phyloP scores from a whole-genome alignment of 176 grass and related monocot species.

The Oryza punctata region DNA sequence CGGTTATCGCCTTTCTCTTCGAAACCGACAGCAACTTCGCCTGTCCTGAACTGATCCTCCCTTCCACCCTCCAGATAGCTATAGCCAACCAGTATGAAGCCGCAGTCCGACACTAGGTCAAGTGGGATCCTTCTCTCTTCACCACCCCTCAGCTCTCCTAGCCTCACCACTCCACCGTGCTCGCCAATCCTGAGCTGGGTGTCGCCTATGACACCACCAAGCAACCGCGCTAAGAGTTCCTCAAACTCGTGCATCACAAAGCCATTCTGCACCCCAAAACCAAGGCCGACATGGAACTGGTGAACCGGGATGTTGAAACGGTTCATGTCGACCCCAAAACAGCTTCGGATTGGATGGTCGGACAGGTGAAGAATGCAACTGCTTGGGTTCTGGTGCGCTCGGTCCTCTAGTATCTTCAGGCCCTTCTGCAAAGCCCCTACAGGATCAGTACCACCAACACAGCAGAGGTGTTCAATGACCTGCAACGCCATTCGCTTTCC shows the following conservation, averaged over 20 bases:
- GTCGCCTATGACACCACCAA: constrained; percentile 72
- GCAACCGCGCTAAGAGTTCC: constrained; percentile 71
- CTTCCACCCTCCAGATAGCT: constrained; percentile 74
- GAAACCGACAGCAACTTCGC: constrained; percentile 57
- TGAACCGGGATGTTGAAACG: constrained; percentile 53
- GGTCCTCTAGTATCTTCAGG: constrained; percentile 86
- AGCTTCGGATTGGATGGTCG: constrained; percentile 48
- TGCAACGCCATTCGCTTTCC: constrained; percentile 82
- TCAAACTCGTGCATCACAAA: constrained; percentile 92
- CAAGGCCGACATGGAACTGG: constrained; percentile 79
- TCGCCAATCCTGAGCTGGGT: constrained; percentile 77
- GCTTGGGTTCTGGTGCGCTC: constrained; percentile 79
- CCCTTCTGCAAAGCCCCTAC: constrained; percentile 81
- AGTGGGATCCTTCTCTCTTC: constrained; percentile 91
- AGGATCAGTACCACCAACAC: constrained; percentile 65
- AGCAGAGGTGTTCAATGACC: constrained; percentile 86
- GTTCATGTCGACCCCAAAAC: constrained; percentile 41
- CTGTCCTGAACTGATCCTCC: constrained; percentile 63
- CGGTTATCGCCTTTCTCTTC: constrained; percentile 56
- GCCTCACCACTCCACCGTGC: constrained; percentile 58
- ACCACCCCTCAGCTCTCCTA: constrained; percentile 80
- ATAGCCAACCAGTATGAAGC: constrained; percentile 64
- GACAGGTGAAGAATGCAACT: constrained; percentile 84
- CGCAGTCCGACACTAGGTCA: constrained; percentile 56
- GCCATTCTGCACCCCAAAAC: constrained; percentile 70